A percentile compares a stretch with the other conserved stretches of the same genome.
These are phyloP conservation scores for Aspergillus pseudotamarii DNA, from an alignment of 2,329 filamentous ascomycete species.

Conservation along the genomic window DNA sequence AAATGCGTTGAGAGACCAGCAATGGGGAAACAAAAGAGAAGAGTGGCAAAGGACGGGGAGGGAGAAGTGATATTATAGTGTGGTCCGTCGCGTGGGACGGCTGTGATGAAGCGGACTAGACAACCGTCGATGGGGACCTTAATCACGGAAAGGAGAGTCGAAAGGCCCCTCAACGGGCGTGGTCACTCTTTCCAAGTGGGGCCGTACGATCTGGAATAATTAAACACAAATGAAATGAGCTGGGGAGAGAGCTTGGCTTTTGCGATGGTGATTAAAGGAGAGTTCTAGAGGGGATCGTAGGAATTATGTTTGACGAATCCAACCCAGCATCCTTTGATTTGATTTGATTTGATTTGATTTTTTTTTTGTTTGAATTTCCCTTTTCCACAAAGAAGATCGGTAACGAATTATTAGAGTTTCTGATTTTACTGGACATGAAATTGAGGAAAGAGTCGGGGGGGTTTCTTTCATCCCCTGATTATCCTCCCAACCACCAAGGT, in stretches of 20 bases:
- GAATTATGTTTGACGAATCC: neutral
- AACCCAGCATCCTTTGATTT: neutral
- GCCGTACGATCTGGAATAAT: conserved; percentile 24
- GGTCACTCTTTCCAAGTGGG: conserved; percentile 17
- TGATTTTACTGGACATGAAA: neutral
- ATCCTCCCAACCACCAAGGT: conserved; percentile 7
- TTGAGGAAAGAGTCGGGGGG: neutral
- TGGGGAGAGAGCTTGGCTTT: conserved; percentile 1
- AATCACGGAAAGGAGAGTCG: conserved; percentile 20
- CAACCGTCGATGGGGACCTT: conserved; percentile 1
- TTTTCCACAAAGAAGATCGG: neutral
- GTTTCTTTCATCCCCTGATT: conserved; percentile 7
- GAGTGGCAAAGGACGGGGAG: conserved; percentile 14
- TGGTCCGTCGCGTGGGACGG: conserved; percentile 9
- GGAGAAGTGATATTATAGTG: conserved; percentile 23
- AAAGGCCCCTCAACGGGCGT: conserved; percentile 8
- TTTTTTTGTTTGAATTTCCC: neutral
- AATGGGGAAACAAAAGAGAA: conserved; percentile 19
- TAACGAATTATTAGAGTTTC: neutral
- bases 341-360: too few species aligned
- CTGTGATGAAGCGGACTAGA: neutral
- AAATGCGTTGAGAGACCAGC: conserved; percentile 17
- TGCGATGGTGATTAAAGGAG: neutral
- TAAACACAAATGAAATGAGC: conserved; percentile 20
- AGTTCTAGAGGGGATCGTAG: neutral